Conservation (phyloP, 371 early-diverging fungal genomes). For the Mortierella sp. region DNA sequence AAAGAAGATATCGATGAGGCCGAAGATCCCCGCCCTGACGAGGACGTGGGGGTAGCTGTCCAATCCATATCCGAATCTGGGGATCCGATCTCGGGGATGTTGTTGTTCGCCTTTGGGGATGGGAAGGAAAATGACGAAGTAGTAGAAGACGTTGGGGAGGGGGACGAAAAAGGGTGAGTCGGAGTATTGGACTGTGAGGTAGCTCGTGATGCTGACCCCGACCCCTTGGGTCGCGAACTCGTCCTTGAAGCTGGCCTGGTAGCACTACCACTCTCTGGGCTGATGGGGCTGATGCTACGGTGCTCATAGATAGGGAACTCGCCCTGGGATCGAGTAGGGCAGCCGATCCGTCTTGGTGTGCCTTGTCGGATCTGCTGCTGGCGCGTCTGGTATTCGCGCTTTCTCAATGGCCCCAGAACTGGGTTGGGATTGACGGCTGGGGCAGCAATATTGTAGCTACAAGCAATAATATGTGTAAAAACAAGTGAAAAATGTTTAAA, state of each 20-base stretch:
- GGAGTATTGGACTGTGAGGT: background rate
- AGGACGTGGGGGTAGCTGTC: background rate
- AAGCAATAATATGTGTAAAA: background rate
- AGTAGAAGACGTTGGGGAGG: background rate
- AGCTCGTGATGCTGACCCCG: background rate
- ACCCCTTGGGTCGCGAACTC: conserved; percentile 1
- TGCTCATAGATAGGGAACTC: conserved; percentile 10
- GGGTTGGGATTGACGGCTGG: conserved; percentile 10
- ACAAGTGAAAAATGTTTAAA: background rate
- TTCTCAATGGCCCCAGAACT: conserved; percentile 34
- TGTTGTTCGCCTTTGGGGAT: background rate
- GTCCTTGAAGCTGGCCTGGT: conserved; percentile 5
- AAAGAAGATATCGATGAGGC: conserved; percentile 1
- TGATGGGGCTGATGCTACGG: background rate
- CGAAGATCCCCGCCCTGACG: background rate
- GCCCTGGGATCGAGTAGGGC: conserved; percentile 18
- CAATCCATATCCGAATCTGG: conserved; percentile 21
- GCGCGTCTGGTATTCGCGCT: conserved; percentile 43
- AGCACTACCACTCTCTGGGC: background rate
- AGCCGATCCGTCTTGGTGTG: conserved; percentile 33
- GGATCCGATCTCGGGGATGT: background rate
- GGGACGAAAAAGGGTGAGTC: background rate
- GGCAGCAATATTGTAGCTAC: conserved; percentile 22
- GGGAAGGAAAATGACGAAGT: background rate
- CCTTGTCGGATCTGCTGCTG: conserved; percentile 46